A percentile compares a stretch with the other conserved stretches of the same genome.
These are phyloP conservation scores for Didymellaceae sp. DNA, from an alignment of 2,329 filamentous ascomycete species.

Conservation along the genomic window DNA sequence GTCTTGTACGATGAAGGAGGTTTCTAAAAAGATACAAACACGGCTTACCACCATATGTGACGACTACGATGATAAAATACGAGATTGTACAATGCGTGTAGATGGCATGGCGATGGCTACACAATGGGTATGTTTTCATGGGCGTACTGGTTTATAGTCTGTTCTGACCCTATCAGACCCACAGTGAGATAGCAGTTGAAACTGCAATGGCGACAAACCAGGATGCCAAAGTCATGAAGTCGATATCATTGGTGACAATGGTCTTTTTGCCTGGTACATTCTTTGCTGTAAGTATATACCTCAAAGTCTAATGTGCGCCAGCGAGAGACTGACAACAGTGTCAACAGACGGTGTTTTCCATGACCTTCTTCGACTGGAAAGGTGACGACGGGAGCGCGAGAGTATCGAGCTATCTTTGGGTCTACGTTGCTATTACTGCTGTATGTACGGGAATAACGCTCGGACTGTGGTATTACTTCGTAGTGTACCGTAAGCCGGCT, in stretches of 20 bases:
- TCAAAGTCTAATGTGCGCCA: background rate
- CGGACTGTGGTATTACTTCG: conserved; percentile 27
- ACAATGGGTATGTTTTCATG: conserved; percentile 23
- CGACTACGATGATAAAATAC: conserved; percentile 30
- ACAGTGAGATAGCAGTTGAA: conserved; percentile 20
- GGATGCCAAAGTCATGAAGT: conserved; percentile 29
- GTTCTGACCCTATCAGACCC: background rate
- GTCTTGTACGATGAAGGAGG: background rate
- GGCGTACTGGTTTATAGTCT: background rate
- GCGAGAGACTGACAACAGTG: background rate
- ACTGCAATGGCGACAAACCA: conserved; percentile 25
- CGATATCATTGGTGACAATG: conserved; percentile 33
- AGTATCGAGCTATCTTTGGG: conserved; percentile 27
- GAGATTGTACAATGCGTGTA: conserved; percentile 24
- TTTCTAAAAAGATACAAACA: conserved; percentile 12
- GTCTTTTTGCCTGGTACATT: conserved; percentile 33
- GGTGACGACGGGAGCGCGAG: background rate
- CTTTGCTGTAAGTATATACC: conserved; percentile 28
- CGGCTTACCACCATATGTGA: conserved; percentile 20
- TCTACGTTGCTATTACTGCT: conserved; percentile 24
- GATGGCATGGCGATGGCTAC: conserved; percentile 37
- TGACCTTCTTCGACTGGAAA: conserved; percentile 31
- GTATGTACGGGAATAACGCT: conserved; percentile 21
- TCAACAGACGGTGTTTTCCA: conserved; percentile 25
- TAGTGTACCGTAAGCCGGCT: conserved; percentile 1